A percentile compares a stretch with the other conserved stretches of the same genome.
Evolutionary conservation across 202 grass and related monocot species (phyloP).

Genomic region (Miscanthus sacchariflorus): DNA sequence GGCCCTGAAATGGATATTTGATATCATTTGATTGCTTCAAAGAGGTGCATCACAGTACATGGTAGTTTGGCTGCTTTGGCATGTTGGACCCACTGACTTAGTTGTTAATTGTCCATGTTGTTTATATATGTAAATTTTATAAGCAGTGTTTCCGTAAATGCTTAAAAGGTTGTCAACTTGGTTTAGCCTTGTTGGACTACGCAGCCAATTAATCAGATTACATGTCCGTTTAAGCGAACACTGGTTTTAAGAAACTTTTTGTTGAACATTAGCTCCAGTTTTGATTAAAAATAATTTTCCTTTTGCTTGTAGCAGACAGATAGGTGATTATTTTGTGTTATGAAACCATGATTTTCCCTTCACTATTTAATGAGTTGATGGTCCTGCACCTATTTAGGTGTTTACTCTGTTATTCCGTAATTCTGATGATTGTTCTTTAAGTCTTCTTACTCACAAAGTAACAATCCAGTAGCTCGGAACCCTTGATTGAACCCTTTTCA

Average conservation of each 20-base stretch:
- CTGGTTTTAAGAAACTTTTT: background rate
- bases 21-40: conserved; percentile 7
- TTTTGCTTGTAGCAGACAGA: background rate
- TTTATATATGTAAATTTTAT: background rate
- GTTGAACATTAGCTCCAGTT: conserved; percentile 25
- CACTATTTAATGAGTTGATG: background rate
- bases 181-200: background rate
- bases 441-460: background rate
- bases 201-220: background rate
- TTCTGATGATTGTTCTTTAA: background rate
- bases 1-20: conserved; percentile 28
- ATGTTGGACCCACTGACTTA: conserved; percentile 11
- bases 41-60: conserved; percentile 4
- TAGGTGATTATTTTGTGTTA: background rate
- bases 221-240: background rate
- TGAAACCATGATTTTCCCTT: conserved; percentile 25
- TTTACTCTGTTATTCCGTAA: background rate
- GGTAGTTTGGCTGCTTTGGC: background rate
- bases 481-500: conserved; percentile 33
- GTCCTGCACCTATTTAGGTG: background rate
- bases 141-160: background rate
- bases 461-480: background rate
- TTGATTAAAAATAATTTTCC: background rate
- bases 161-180: background rate
- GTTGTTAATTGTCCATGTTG: background rate